Evolutionary conservation across 495 filamentous ascomycete species (phyloP).

Genomic region (Penicillium arizonense): DNA sequence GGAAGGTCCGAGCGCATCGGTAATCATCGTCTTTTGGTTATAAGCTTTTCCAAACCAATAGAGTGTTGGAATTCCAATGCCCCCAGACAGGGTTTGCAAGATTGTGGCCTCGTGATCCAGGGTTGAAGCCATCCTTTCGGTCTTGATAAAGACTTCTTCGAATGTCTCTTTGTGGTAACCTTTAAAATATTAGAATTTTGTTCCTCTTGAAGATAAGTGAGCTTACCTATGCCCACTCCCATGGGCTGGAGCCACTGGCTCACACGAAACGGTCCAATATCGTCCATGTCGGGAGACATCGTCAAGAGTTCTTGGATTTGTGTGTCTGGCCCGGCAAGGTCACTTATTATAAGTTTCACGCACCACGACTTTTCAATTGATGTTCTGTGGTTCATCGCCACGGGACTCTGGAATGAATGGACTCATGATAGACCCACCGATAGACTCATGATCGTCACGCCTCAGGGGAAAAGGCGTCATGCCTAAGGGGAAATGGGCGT

Average conservation of each 20-base stretch:
- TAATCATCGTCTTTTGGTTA: not conserved
- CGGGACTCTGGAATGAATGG: not conserved
- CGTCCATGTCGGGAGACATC: not conserved
- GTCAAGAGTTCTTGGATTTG: not conserved
- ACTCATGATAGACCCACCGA: not conserved
- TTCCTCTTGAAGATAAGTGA: not conserved
- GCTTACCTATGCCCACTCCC: not conserved
- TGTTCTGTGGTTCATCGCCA: not conserved
- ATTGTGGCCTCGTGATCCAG: not conserved
- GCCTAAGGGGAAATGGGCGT: no score
- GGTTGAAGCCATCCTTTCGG: not conserved
- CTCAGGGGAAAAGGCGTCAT: no score
- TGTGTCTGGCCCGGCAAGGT: not conserved
- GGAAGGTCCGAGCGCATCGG: not conserved
- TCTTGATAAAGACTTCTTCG: not conserved
- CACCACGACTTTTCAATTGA: not conserved
- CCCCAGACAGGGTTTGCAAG: not conserved
- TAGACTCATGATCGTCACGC: not conserved
- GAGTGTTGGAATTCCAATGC: not conserved
- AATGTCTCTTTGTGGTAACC: not conserved
- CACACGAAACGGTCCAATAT: not conserved
- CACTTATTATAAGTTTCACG: not conserved
- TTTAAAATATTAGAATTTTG: not conserved
- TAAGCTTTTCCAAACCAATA: not conserved
- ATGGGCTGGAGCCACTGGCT: not conserved